Evolutionary conservation across 2,329 filamentous ascomycete species (phyloP).

Genomic region (Colletotrichum navitas): DNA sequence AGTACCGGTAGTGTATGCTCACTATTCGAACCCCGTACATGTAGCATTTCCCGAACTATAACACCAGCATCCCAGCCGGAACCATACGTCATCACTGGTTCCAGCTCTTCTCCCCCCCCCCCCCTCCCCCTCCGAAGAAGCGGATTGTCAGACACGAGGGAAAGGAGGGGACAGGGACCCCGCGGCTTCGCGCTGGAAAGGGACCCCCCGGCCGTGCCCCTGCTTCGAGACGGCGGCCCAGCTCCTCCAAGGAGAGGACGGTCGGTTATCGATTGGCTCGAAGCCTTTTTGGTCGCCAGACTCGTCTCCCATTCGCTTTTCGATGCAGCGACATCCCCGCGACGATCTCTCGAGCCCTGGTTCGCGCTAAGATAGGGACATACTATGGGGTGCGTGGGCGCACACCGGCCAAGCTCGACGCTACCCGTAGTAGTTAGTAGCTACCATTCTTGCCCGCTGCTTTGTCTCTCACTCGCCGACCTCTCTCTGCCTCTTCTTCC

Average conservation of each 20-base stretch:
- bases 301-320: slow-evolving; percentile 38
- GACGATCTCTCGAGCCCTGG: slow-evolving; percentile 39
- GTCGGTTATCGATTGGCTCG: slow-evolving; percentile 37
- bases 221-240: slow-evolving; percentile 18
- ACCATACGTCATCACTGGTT: slow-evolving; percentile 32
- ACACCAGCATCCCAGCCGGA: slow-evolving; percentile 1
- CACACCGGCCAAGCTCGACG: slow-evolving; percentile 18
- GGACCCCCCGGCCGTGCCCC: slow-evolving; percentile 12
- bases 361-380: slow-evolving; percentile 36
- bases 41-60: neutral
- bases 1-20: too few species aligned
- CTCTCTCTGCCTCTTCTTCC: slow-evolving; percentile 1
- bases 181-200: slow-evolving; percentile 21
- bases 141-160: slow-evolving; percentile 1
- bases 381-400: neutral
- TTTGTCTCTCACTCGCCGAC: neutral
- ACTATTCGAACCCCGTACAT: neutral
- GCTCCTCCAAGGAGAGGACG: neutral
- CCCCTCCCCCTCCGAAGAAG: slow-evolving; percentile 1
- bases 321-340: slow-evolving; percentile 35
- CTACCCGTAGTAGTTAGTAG: too few species aligned
- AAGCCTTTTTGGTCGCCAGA: slow-evolving; percentile 28
- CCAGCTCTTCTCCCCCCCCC: neutral
- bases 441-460: neutral
- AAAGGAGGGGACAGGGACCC: slow-evolving; percentile 21